Percentiles rank a stretch among this genome's conserved stretches.
These are phyloP conservation scores for Volvox africanus DNA, from an alignment of 139 green algal species.

Conservation along the genomic window DNA sequence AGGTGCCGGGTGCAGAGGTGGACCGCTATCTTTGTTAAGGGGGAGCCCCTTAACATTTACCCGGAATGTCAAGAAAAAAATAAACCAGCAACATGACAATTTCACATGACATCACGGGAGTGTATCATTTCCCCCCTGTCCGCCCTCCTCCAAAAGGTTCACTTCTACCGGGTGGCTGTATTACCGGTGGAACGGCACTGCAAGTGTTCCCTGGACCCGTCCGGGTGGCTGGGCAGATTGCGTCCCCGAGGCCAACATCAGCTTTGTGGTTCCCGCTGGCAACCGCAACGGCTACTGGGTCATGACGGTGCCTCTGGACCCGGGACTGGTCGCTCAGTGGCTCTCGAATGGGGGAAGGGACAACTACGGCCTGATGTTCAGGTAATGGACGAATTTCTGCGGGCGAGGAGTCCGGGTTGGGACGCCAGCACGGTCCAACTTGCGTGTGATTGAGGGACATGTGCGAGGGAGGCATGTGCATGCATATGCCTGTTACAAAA, in stretches of 20 bases:
- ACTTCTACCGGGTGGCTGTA: conserved; percentile 37
- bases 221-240: conserved; percentile 37
- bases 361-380: conserved; percentile 49
- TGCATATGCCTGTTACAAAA: too few relatives aligned
- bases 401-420: too few relatives aligned
- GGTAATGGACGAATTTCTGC: neutral
- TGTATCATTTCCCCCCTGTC: neutral
- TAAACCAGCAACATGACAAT: too few relatives aligned
- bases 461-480: too few relatives aligned
- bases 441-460: too few relatives aligned
- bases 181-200: neutral
- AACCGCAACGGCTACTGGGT: conserved; percentile 3
- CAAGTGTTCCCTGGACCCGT: neutral
- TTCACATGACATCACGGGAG: too few relatives aligned
- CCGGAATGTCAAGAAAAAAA: too few relatives aligned
- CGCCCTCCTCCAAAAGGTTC: neutral
- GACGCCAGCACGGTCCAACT: too few relatives aligned
- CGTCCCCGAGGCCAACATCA: neutral
- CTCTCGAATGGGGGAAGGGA: neutral
- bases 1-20: neutral
- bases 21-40: too few relatives aligned
- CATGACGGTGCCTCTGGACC: neutral
- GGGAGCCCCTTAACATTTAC: too few relatives aligned
- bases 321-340: neutral
- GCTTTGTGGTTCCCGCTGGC: neutral